Evolutionary conservation across 2,329 filamentous ascomycete species (phyloP).

Genomic region (Pseudocercospora macadamiae): DNA sequence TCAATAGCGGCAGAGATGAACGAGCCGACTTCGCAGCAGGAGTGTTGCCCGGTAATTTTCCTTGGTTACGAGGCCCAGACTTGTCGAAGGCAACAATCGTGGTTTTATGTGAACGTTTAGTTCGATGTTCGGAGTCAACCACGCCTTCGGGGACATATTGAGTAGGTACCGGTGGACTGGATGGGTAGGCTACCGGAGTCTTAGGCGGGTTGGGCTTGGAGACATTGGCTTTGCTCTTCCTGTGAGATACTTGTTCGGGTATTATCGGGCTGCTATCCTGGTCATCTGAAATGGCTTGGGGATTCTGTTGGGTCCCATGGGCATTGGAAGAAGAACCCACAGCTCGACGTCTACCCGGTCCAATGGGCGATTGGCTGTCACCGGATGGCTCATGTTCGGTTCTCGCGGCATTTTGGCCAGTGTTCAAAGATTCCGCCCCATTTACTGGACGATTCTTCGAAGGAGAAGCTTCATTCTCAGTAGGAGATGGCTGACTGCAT

Average conservation of each 20-base stretch:
- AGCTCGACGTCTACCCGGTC: not conserved
- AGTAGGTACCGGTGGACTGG: constrained; percentile 19
- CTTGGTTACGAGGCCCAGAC: constrained; percentile 38
- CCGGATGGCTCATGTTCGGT: not conserved
- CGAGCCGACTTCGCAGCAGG: not conserved
- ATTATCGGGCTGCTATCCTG: constrained; percentile 8
- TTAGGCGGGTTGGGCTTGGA: not conserved
- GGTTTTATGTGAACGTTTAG: constrained; percentile 26
- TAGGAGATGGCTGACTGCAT: not conserved
- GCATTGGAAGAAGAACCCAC: not conserved
- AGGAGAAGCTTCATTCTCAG: not conserved
- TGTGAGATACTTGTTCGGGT: not conserved
- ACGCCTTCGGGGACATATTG: constrained; percentile 17
- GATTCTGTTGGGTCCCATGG: constrained; percentile 2
- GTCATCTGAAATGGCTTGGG: constrained; percentile 5
- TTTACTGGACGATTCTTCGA: not conserved
- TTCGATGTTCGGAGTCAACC: not conserved
- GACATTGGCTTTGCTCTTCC: not conserved
- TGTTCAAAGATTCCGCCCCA: not conserved
- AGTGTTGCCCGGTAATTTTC: constrained; percentile 15
- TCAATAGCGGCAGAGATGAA: constrained; percentile 7
- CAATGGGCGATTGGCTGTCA: not conserved
- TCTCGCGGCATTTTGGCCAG: not conserved
- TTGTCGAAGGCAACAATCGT: constrained; percentile 34
- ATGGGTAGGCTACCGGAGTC: constrained; percentile 5